Conservation (phyloP, 169 alveolate species). For the Plasmodium coatneyi region DNA sequence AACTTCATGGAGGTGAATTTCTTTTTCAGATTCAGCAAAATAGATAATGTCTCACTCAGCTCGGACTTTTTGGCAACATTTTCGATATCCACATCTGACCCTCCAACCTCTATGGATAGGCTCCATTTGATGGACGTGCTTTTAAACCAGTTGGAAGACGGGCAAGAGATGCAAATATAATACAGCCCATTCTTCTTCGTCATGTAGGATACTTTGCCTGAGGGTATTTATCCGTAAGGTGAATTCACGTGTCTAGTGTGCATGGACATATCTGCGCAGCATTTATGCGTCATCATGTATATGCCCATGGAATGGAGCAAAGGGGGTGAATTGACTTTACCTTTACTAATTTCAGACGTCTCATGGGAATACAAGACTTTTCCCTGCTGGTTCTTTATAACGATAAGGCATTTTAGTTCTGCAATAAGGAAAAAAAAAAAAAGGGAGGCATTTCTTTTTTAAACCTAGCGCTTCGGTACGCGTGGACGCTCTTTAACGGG, state of each 20-base stretch:
- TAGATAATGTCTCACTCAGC: conserved; percentile 49
- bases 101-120: conserved; percentile 82
- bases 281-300: background rate
- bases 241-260: background rate
- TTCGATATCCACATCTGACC: conserved; percentile 76
- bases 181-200: conserved; percentile 74
- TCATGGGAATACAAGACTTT: conserved; percentile 44
- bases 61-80: conserved; percentile 75
- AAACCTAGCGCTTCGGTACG: background rate
- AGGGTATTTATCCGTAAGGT: background rate
- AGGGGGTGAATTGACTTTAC: background rate
- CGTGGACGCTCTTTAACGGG: background rate
- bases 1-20: conserved; percentile 55
- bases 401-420: conserved; percentile 54
- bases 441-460: background rate
- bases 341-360: conserved; percentile 31
- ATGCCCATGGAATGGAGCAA: background rate
- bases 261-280: background rate
- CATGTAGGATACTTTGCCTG: conserved; percentile 80
- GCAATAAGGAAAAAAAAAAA: background rate
- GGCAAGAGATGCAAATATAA: conserved; percentile 81
- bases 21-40: conserved; percentile 16
- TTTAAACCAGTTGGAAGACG: conserved; percentile 80
- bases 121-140: conserved; percentile 77
- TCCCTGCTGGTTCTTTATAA: conserved; percentile 21